Evolutionary conservation across 1,284 basidiomycete species (phyloP), one percentile per base, ranked within the genome.

Genomic region (Taiwanofungus camphoratus): DNA sequence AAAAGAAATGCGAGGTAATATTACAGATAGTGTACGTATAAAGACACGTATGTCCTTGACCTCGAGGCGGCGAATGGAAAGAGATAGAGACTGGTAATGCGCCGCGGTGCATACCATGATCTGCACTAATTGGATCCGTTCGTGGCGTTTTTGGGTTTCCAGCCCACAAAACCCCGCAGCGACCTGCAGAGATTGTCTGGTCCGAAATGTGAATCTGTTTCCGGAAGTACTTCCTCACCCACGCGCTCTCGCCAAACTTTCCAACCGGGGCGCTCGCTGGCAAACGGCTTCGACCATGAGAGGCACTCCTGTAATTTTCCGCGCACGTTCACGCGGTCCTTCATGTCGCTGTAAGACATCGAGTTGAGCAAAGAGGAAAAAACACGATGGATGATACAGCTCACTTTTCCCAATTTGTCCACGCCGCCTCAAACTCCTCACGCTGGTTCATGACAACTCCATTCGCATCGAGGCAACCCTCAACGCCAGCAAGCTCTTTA

Each of bases 401-500:
- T 52, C 41, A 87, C 85, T 69, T 73, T 61, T 78, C 71, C 85
- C 84, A 87, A 43, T 77, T 77, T 9, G 62, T 58, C 81, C 85
- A 87, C 31, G 76, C 74, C 1, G 65, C 60, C 34, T 85, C 82
- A 45, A 87, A 87, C 42, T 78, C 74, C 45, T 77, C 75, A 6
- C 76, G 68, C 15, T 69, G 58, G n/a, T 67, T 63, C 9, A 6
- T 9, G 31, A 33, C 31, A 9, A 12, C 31, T 9, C 31, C 8
- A 8, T 42, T 32, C 19, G 36, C 41, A 5, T 52, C 48, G 34
- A 16, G 30, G 36, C 22, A 44, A 18, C 45, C 42, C 7, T 36
- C 36, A 16, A 38, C 31, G 13, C 65, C 64, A 50, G 70, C 74
- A 0, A 84, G 57, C 37, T 63, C 64, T 40, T 73, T 60, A 54